Conservation (phyloP, 305 asterid species). For the Plantago rigida region DNA sequence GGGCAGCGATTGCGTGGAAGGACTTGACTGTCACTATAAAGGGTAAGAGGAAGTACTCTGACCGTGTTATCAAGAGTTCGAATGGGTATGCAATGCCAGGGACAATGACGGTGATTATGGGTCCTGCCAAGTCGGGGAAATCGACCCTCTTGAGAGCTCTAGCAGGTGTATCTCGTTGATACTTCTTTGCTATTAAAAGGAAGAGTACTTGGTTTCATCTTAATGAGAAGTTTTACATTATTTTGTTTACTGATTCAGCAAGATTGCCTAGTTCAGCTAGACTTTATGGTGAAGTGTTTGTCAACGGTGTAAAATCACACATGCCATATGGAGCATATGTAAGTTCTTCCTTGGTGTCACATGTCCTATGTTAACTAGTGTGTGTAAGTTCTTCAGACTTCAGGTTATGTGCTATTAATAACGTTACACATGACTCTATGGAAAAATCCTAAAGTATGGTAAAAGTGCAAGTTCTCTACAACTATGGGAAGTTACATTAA, state of each 20-base stretch:
- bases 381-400: background rate
- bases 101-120: slow-evolving; percentile 96
- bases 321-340: slow-evolving; percentile 86
- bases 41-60: slow-evolving; percentile 88
- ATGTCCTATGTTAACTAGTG: slow-evolving; percentile 15
- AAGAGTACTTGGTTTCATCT: slow-evolving; percentile 11
- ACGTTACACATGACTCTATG: background rate
- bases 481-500: slow-evolving; percentile 2
- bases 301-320: slow-evolving; percentile 62
- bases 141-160: slow-evolving; percentile 92
- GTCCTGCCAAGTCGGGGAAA: slow-evolving; percentile 97
- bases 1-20: slow-evolving; percentile 88
- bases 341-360: slow-evolving; percentile 30
- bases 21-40: slow-evolving; percentile 85
- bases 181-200: slow-evolving; percentile 7
- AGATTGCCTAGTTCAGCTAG: slow-evolving; percentile 74
- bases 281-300: slow-evolving; percentile 76
- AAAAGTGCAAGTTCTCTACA: slow-evolving; percentile 10
- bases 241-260: slow-evolving; percentile 43
- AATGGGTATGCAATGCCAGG: slow-evolving; percentile 92
- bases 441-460: background rate
- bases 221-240: slow-evolving; percentile 15
- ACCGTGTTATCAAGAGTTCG: slow-evolving; percentile 81
- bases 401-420: background rate
- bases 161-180: slow-evolving; percentile 48